Percentiles rank a stretch among this genome's conserved stretches.
Evolutionary conservation across 192 early-diverging fungal genomes (phyloP).

Genomic region (Dispira parvispora): DNA sequence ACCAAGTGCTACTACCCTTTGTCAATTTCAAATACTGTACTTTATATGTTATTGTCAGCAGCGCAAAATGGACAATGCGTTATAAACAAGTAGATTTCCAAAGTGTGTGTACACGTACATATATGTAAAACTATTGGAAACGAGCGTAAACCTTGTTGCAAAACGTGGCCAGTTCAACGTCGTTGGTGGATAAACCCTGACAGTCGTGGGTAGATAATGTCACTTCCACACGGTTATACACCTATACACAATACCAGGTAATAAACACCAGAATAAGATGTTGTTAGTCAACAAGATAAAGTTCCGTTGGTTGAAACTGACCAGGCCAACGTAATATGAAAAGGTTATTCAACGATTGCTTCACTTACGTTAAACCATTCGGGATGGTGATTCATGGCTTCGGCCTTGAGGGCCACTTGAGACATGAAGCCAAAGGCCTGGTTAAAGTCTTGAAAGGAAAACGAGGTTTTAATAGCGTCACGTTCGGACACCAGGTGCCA

Average conservation of each 20-base stretch:
- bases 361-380: slow-evolving; percentile 73
- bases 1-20: too few species aligned
- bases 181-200: slow-evolving; percentile 58
- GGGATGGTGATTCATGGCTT: slow-evolving; percentile 90
- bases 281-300: too few species aligned
- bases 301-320: too few species aligned
- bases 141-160: background rate
- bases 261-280: too few species aligned
- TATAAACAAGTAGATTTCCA: too few species aligned
- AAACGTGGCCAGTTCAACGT: slow-evolving; percentile 47
- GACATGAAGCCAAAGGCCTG: slow-evolving; percentile 93
- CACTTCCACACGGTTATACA: slow-evolving; percentile 84
- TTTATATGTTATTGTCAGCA: too few species aligned
- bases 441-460: slow-evolving; percentile 66
- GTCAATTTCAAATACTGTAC: too few species aligned
- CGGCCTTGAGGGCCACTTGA: slow-evolving; percentile 69
- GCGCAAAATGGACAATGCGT: too few species aligned
- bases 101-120: too few species aligned
- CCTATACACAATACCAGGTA: slow-evolving; percentile 25
- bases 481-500: slow-evolving; percentile 46
- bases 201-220: slow-evolving; percentile 85
- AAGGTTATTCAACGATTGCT: background rate
- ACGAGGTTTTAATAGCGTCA: slow-evolving; percentile 61
- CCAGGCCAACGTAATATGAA: background rate
- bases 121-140: too few species aligned